Evolutionary conservation across 192 early-diverging fungal genomes (phyloP), one percentile per base, ranked within the genome.

Genomic region (Gonapodya prolifera): DNA sequence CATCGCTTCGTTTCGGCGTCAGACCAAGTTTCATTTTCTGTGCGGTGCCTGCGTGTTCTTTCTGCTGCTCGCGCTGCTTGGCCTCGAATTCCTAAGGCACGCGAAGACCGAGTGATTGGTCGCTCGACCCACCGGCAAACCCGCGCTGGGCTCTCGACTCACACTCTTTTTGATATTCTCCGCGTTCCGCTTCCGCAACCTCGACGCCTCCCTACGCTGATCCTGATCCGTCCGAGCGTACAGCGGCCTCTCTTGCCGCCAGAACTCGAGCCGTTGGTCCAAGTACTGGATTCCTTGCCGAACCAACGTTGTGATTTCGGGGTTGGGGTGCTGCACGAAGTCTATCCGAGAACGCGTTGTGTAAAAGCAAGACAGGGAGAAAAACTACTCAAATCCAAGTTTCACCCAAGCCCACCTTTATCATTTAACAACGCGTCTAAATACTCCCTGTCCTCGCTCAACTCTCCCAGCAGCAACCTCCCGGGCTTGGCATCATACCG

Each of bases 231-330:
- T 80, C 0, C 87, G 70, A 17, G 88, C 85, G 78, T 89, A 89
- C 30, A 89, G 35, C 30, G 88, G 88, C 69, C 87, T 82, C 80
- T 89, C 87, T 82, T 89, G 85, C 35, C 85, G 78, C 88, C 88
- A 89, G 77, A 89, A 89, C 2, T 86, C 88, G 29, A 85, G 77
- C 31, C 88, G 79, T 2, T 82, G 80, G 13, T 79, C 34, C 30
- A 89, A 82, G 80, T 86, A 89, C 45, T 83, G 75, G 35, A 89
- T 77, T 29, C 87, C 88, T 30, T 89, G 84, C 16, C 78, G 77
- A 32, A 89, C 85, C 18, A 89, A 79, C 18, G 45, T 35, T 33
- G 82, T 18, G 35, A 89, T 81, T 29, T 86, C 36, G 23, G 80
- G 80, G 78, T 89, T 84, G 17, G 87, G 88, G 73, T 80, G 78